Evolutionary conservation across 2,329 filamentous ascomycete genomes (phyloP).

Genomic region (Nemania sp.): DNA sequence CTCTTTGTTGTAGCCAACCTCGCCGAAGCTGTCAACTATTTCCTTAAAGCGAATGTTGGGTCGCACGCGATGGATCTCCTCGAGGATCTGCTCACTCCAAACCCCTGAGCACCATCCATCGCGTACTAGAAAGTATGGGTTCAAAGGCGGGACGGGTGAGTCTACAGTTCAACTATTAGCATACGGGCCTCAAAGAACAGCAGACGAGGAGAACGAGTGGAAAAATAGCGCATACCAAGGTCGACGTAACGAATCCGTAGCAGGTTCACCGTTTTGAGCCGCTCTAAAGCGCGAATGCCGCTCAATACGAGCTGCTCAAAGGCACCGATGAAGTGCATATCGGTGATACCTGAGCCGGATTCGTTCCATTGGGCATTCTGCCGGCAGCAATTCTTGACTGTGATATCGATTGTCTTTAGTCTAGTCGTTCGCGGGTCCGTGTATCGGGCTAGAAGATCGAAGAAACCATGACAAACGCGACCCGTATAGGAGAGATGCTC

Average conservation of each 20-base stretch:
- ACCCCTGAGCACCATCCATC: conserved; percentile 68
- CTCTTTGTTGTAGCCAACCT: conserved; percentile 62
- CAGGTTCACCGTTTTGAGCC: conserved; percentile 63
- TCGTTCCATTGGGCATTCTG: conserved; percentile 60
- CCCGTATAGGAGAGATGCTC: conserved; percentile 75
- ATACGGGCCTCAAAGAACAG: not conserved
- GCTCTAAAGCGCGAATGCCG: conserved; percentile 63
- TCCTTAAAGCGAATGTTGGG: conserved; percentile 64
- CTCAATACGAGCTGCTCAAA: conserved; percentile 72
- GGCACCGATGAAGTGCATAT: conserved; percentile 71
- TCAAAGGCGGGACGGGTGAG: conserved; percentile 70
- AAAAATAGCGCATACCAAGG: conserved; percentile 54
- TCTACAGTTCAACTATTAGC: conserved; percentile 49
- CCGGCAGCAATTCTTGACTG: conserved; percentile 76
- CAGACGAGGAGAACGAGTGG: not conserved
- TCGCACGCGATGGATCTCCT: conserved; percentile 61
- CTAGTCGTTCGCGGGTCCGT: conserved; percentile 53
- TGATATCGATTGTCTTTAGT: conserved; percentile 70
- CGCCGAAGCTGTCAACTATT: conserved; percentile 66
- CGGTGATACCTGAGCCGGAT: conserved; percentile 70
- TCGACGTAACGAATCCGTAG: conserved; percentile 77
- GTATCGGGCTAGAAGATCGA: conserved; percentile 59
- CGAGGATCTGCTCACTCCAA: conserved; percentile 71
- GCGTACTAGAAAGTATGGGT: conserved; percentile 71
- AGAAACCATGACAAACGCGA: conserved; percentile 71